Evolutionary conservation across 768 basidiomycete genomes (phyloP), one percentile per base, ranked within the genome.

Genomic region (Panaeolus papilionaceus): DNA sequence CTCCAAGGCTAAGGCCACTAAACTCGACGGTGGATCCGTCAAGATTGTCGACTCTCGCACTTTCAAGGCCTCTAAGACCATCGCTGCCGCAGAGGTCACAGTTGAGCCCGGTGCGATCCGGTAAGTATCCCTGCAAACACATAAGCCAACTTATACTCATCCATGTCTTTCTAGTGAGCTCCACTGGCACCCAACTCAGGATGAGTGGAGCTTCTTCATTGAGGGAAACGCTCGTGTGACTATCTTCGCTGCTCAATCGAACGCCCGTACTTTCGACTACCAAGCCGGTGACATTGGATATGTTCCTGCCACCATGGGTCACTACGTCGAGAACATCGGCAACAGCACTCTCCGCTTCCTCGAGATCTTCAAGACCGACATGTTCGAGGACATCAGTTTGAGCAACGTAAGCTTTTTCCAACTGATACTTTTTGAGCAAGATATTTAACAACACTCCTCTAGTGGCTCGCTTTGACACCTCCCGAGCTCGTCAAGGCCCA

Each of bases 301-400:
- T 67, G 82, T 89, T 44, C 88, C 89, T 20, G 83, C 86, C 7
- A 81, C 85, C 0, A 86, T 84, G 75, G 88, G 87, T 86, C 90
- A 91, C 72, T 90, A 90, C 71, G 79, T 91, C 28, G 89, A 90
- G 74, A 90, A 91, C 75, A 88, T 83, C 7, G 88, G 89, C 8
- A 86, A 89, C 68, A 80, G 83, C 1, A 87, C 89, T 4, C 75
- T 91, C 42, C 78, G 76, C 64, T 89, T 85, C 76, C 83, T 91
- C 4, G 89, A 91, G 72, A 85, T 91, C 39, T 89, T 89, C 77
- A 84, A 81, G 69, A 81, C 87, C 39, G 80, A 80, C 68, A 71
- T 79, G 64, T 85, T 83, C 71, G 83, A 88, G 73, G 88, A 89
- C 71, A 79, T 88, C 68, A 85, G 85, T 51, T 74, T 88, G 45